Conservation (phyloP, 306 rosid genomes). For the Corylus avellana region DNA sequence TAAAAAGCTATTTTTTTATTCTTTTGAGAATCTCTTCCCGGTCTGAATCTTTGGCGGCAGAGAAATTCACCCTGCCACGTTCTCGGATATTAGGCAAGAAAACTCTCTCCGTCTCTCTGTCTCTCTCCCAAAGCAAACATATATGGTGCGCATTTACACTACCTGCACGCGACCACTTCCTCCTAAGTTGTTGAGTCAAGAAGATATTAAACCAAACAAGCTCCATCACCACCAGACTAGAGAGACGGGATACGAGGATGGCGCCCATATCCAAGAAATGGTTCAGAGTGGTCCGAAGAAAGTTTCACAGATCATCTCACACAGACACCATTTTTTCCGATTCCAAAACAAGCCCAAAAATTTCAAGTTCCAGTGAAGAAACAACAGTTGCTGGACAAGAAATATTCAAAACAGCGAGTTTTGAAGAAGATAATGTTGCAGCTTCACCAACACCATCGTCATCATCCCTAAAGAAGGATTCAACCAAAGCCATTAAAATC, state of each 20-base stretch:
- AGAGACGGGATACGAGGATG: constrained; percentile 33
- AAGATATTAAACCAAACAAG: constrained; percentile 11
- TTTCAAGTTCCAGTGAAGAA: constrained; percentile 31
- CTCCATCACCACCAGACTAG: not conserved
- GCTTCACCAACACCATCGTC: constrained; percentile 11
- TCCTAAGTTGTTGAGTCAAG: constrained; percentile 2
- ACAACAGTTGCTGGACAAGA: too few relatives aligned
- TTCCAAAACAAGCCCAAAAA: constrained; percentile 26
- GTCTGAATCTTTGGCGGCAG: constrained; percentile 16
- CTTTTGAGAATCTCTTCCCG: not conserved
- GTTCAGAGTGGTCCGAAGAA: constrained; percentile 47
- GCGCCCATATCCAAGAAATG: constrained; percentile 39
- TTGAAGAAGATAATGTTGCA: not conserved
- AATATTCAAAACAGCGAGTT: not conserved
- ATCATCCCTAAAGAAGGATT: not conserved
- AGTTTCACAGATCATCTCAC: constrained; percentile 39
- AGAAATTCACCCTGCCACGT: constrained; percentile 41
- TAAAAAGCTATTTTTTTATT: not conserved
- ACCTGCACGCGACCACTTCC: constrained; percentile 49
- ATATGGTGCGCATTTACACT: constrained; percentile 57
- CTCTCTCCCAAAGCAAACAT: constrained; percentile 21
- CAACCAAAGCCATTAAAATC: constrained; percentile 47
- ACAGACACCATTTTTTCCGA: constrained; percentile 36
- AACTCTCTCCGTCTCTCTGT: not conserved
- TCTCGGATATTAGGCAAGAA: constrained; percentile 18